A percentile compares a stretch with the other conserved stretches of the same genome.
These are phyloP conservation scores for Musa balbisiana DNA, from an alignment of 202 grass and related monocot genomes.

Conservation along the genomic window DNA sequence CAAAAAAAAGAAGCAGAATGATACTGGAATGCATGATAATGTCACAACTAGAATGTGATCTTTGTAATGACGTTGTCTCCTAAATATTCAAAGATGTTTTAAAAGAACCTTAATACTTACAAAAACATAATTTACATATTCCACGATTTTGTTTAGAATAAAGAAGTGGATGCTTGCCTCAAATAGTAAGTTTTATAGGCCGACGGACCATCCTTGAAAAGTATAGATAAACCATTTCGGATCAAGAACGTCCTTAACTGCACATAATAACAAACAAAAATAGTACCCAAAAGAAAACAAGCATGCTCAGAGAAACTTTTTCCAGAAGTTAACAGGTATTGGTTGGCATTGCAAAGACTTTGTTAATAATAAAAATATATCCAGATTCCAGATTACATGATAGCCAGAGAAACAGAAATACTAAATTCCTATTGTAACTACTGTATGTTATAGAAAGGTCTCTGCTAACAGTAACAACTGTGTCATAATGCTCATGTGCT, in stretches of 20 bases:
- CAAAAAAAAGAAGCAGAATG: too few species aligned
- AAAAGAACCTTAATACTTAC: not conserved
- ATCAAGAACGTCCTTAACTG: constrained; percentile 95
- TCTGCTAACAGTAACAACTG: not conserved
- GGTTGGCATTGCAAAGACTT: not conserved
- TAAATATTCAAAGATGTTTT: too few species aligned
- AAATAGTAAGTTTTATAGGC: constrained; percentile 95
- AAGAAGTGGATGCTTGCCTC: constrained; percentile 42
- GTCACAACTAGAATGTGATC: too few species aligned
- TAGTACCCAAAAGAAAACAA: not conserved
- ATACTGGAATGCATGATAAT: too few species aligned
- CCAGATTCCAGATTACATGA: not conserved
- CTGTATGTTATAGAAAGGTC: not conserved
- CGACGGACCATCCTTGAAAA: constrained; percentile 85
- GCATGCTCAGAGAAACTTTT: not conserved
- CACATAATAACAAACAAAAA: constrained; percentile 16
- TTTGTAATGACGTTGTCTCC: too few species aligned
- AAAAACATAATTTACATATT: not conserved
- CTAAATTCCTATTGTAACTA: not conserved
- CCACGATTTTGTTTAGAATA: not conserved
- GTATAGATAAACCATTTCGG: constrained; percentile 75
- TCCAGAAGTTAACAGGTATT: not conserved
- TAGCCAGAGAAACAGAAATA: not conserved
- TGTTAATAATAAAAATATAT: not conserved
- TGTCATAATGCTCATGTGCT: not conserved